Evolutionary conservation across 2,329 filamentous ascomycete species (phyloP), one percentile per base, ranked within the genome.

Genomic region (Neonectria sp.): DNA sequence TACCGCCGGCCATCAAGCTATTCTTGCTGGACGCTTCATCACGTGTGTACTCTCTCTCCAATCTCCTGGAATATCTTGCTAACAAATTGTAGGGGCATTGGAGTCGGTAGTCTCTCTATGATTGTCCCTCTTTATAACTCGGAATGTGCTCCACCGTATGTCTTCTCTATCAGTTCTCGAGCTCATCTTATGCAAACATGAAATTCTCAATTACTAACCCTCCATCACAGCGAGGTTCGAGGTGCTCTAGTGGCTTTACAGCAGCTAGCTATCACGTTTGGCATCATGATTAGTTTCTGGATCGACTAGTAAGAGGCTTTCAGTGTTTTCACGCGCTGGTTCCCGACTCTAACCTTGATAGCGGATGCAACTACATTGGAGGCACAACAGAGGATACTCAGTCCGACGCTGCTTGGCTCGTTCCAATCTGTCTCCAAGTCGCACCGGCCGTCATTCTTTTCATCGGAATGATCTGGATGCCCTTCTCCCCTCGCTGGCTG

Each of bases 401-500:
- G 79, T 85, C 84, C 13, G 86, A 94, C 71, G 89, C 90, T 0
- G 90, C 93, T 0, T 96, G 93, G 93, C 85, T 93, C 0, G 81
- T 93, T 0, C 93, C 93, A 0, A 89, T 94, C 57, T 91, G 88
- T 71, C 83, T 95, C 0, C 93, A 95, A 74, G 84, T 95, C 4
- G 84, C 86, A 0, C 92, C 92, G 0, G 92, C 91, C 1, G 72
- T 90, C 2, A 72, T 94, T 4, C 86, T 95, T 2, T 88, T 91
- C 31, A 73, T 86, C 12, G 92, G 93, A 43, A 95, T 95, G 87
- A 75, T 92, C 12, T 93, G 93, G 81, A 93, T 95, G 92, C 93
- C 93, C 0, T 94, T 92, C 80, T 92, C 89, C 0, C 93, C 93
- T 0, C 86, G 93, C 71, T 95, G 92, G 92, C 86, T 95, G 1